Evolutionary conservation across 169 alveolate species (phyloP).

Genomic region (Miamiensis avidus): DNA sequence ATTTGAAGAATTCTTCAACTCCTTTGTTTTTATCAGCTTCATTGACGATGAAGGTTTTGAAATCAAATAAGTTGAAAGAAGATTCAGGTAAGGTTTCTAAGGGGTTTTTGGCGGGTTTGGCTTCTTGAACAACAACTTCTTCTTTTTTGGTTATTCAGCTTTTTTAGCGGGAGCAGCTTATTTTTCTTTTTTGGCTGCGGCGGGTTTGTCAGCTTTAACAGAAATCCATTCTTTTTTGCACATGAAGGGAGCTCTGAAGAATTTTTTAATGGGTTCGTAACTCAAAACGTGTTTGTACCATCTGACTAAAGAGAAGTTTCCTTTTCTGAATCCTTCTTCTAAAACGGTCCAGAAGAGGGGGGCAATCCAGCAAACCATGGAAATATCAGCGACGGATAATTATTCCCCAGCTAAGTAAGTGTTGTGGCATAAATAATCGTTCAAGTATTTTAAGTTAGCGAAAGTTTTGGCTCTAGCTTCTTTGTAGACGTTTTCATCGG

Average conservation of each 20-base stretch:
- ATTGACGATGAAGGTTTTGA: conserved; percentile 95
- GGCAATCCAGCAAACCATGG: background rate
- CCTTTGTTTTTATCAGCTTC: conserved; percentile 89
- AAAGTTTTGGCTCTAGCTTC: conserved; percentile 51
- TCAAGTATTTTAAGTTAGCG: conserved; percentile 41
- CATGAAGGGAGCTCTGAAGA: background rate
- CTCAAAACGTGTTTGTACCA: background rate
- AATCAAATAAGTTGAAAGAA: conserved; percentile 87
- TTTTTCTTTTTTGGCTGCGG: conserved; percentile 7
- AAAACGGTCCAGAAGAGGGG: background rate
- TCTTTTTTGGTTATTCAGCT: background rate
- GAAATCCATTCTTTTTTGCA: background rate
- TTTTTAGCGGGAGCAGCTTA: conserved; percentile 81
- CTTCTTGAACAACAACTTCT: background rate
- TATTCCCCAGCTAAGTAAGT: conserved; percentile 88
- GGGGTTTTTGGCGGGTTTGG: background rate
- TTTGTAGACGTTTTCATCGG: conserved; percentile 35
- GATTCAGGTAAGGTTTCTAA: background rate
- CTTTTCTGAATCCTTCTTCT: background rate
- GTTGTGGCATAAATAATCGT: conserved; percentile 58
- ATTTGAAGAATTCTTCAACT: conserved; percentile 89
- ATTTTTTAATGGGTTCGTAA: background rate
- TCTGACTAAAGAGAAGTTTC: background rate
- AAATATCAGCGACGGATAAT: conserved; percentile 90
- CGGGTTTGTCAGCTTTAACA: background rate